Conservation (phyloP, 2,329 filamentous ascomycete species). For the Stagonosporopsis chrysanthemi region DNA sequence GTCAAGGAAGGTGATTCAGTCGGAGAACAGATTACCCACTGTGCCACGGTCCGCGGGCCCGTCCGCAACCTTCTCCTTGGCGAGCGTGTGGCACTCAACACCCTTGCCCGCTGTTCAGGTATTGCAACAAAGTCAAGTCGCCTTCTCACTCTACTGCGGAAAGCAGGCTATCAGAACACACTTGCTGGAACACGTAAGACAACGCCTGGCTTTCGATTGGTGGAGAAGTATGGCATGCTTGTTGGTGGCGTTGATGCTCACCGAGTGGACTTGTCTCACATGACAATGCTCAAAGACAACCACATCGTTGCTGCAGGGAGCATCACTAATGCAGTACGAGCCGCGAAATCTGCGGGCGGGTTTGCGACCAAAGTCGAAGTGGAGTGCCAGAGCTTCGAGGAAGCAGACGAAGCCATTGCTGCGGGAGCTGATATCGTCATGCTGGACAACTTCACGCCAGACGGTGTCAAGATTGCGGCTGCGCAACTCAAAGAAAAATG, state of each 20-base stretch:
- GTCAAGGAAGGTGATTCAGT: constrained; percentile 76
- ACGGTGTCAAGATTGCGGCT: constrained; percentile 78
- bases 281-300: constrained; percentile 99
- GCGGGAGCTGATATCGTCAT: constrained; percentile 96
- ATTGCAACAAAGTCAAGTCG: constrained; percentile 72
- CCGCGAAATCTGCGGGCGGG: constrained; percentile 83
- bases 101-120: constrained; percentile 87
- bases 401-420: constrained; percentile 88
- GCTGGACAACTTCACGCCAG: constrained; percentile 92
- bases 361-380: constrained; percentile 97
- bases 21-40: constrained; percentile 60
- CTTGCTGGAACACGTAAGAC: constrained; percentile 97
- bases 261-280: constrained; percentile 83
- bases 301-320: constrained; percentile 89
- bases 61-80: constrained; percentile 85
- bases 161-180: constrained; percentile 77
- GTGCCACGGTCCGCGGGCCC: constrained; percentile 86
- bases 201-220: constrained; percentile 90
- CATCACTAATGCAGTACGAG: constrained; percentile 84
- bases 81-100: constrained; percentile 91
- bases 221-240: constrained; percentile 98
- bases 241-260: constrained; percentile 92
- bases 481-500: constrained; percentile 79
- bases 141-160: constrained; percentile 61
- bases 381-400: constrained; percentile 85